A percentile compares a stretch with the other conserved stretches of the same genome.
Evolutionary conservation across 2,329 filamentous ascomycete species (phyloP).

Genomic region (Fusarium mundagurra): DNA sequence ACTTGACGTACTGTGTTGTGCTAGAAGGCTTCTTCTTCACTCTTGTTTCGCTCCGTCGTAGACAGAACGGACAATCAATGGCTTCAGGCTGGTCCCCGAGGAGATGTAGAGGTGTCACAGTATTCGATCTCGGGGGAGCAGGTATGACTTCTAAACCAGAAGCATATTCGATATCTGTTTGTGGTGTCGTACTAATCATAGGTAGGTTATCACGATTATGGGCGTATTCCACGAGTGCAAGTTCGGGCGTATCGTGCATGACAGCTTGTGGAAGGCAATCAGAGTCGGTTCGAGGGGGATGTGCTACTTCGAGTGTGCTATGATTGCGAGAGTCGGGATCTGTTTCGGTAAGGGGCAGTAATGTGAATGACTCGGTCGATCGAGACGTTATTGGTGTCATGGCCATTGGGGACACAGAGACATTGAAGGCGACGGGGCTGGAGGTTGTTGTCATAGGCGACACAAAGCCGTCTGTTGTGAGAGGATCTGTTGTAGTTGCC

Average conservation of each 20-base stretch:
- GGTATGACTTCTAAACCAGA: neutral
- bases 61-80: neutral
- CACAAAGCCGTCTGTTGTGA: conserved; percentile 1
- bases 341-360: neutral
- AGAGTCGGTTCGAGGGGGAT: neutral
- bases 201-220: neutral
- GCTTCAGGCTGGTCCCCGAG: neutral
- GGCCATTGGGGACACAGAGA: neutral
- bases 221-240: neutral
- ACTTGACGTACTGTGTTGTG: neutral
- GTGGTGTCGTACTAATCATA: neutral
- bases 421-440: neutral
- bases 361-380: neutral
- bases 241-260: neutral
- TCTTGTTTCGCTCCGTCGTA: neutral
- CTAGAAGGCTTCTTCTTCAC: neutral
- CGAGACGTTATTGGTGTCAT: neutral
- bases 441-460: neutral
- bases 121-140: neutral
- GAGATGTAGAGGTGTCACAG: neutral
- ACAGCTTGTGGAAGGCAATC: neutral
- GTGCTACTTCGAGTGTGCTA: neutral
- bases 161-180: neutral
- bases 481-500: neutral
- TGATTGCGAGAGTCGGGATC: neutral